Evolutionary conservation across 164 flowering plant species (phyloP).

Genomic region (Stephania cephalantha): DNA sequence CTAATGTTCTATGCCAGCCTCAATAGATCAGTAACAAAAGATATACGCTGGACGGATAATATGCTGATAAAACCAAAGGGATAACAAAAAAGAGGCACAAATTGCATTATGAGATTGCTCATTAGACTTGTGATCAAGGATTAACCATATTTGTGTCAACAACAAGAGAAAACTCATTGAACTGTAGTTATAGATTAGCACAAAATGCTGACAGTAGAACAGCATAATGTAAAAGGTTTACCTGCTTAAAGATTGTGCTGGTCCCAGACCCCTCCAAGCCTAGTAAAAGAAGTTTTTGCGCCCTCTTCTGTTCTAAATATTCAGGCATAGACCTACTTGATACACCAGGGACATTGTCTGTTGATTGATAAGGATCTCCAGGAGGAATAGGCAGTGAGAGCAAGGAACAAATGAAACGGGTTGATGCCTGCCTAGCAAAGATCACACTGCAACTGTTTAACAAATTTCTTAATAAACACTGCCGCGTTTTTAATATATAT

Average conservation of each 20-base stretch:
- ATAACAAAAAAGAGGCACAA: background rate
- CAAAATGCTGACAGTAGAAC: background rate
- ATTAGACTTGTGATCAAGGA: background rate
- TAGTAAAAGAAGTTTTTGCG: slow-evolving; percentile 76
- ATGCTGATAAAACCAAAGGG: background rate
- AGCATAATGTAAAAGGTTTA: slow-evolving; percentile 10
- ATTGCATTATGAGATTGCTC: background rate
- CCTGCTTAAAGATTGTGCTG: slow-evolving; percentile 94
- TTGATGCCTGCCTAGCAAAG: slow-evolving; percentile 59
- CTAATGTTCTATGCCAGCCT: background rate
- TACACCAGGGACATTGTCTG: slow-evolving; percentile 53
- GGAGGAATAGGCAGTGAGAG: slow-evolving; percentile 76
- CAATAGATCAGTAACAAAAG: background rate
- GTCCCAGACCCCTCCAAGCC: slow-evolving; percentile 85
- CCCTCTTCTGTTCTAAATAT: slow-evolving; percentile 54
- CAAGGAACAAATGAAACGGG: slow-evolving; percentile 59
- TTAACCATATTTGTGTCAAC: background rate
- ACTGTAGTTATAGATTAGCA: background rate
- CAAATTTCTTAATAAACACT: slow-evolving; percentile 4
- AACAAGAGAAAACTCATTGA: background rate
- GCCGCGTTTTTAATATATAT: slow-evolving; percentile 1
- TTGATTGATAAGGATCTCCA: slow-evolving; percentile 43
- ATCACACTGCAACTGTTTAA: slow-evolving; percentile 14
- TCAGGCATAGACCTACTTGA: slow-evolving; percentile 49
- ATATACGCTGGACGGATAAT: no score